Percentiles rank a stretch among this genome's conserved stretches.
phyloP scores from a whole-genome alignment of 75 land plant species.

The Cryptomeria japonica region DNA sequence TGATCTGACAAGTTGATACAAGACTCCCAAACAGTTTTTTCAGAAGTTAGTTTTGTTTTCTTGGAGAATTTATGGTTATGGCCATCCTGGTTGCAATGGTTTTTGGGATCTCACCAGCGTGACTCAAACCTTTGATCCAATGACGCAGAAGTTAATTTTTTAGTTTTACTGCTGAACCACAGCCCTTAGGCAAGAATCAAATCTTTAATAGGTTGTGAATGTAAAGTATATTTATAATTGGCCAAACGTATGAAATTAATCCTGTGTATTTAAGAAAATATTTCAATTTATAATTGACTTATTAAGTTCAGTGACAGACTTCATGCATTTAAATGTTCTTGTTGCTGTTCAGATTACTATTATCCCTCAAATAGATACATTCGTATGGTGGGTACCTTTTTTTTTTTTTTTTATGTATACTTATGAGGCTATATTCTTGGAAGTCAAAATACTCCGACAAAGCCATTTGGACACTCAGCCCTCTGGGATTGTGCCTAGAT shows the following conservation, averaged over 20 bases:
- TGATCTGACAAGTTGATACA: too few relatives aligned
- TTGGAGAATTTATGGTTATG: too few relatives aligned
- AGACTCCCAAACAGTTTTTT: too few relatives aligned
- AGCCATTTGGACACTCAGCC: not conserved
- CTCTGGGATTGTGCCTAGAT: not conserved
- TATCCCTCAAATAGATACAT: too few relatives aligned
- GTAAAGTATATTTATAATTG: not conserved
- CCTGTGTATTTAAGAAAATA: not conserved
- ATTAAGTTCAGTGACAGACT: not conserved
- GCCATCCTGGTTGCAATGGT: too few relatives aligned
- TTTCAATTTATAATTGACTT: not conserved
- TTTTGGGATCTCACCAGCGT: too few relatives aligned
- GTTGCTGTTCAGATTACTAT: not conserved
- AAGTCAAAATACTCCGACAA: not conserved
- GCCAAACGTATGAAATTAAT: not conserved
- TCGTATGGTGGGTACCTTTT: not conserved
- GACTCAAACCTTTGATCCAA: too few relatives aligned
- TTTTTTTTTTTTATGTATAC: not conserved
- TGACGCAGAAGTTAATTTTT: too few relatives aligned
- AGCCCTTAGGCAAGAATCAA: too few relatives aligned
- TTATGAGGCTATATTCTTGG: not conserved
- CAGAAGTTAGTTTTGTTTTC: too few relatives aligned
- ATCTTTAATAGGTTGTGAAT: not conserved
- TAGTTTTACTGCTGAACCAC: too few relatives aligned
- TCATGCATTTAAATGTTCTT: not conserved